Evolutionary conservation across 345 rosid species (phyloP).

Genomic region (Turnera subulata): DNA sequence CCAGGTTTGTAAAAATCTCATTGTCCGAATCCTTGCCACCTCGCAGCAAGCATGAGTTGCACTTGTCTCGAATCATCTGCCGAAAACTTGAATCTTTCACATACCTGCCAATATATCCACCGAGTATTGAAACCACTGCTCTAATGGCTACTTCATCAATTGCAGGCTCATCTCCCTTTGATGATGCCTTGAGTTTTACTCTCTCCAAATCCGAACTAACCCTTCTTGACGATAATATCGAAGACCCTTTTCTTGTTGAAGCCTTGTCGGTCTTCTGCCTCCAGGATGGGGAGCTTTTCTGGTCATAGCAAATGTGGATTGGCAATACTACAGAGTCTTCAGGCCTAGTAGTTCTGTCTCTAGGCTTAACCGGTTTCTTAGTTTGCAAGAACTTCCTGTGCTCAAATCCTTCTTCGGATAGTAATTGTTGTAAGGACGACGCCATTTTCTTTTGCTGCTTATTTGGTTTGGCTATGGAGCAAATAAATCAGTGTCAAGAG

Average conservation of each 20-base stretch:
- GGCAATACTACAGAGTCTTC: slow-evolving; percentile 27
- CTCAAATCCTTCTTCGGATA: slow-evolving; percentile 40
- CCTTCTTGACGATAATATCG: slow-evolving; percentile 24
- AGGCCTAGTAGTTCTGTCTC: slow-evolving; percentile 6
- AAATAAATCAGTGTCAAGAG: slow-evolving; percentile 6
- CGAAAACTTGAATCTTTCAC: slow-evolving; percentile 40
- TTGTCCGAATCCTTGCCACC: slow-evolving; percentile 23
- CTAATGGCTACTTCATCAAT: slow-evolving; percentile 42
- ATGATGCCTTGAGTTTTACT: slow-evolving; percentile 7
- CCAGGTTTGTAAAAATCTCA: slow-evolving; percentile 31
- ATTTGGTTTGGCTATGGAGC: slow-evolving; percentile 5
- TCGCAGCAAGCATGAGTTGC: slow-evolving; percentile 29
- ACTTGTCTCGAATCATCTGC: slow-evolving; percentile 33
- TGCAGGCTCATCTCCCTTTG: slow-evolving; percentile 35
- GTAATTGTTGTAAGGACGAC: slow-evolving; percentile 45
- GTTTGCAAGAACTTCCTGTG: slow-evolving; percentile 11
- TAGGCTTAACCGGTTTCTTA: slow-evolving; percentile 9
- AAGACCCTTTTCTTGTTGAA: slow-evolving; percentile 23
- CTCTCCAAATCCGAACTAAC: slow-evolving; percentile 21
- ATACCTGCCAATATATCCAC: slow-evolving; percentile 50
- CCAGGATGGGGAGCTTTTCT: slow-evolving; percentile 14
- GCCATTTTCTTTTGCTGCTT: slow-evolving; percentile 19
- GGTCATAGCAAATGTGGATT: slow-evolving; percentile 37
- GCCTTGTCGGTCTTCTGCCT: slow-evolving; percentile 13
- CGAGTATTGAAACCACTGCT: slow-evolving; percentile 49